Base-by-base conservation (phyloP, 1,284 basidiomycete species). In the Cutaneotrichosporon spelunceum region DNA sequence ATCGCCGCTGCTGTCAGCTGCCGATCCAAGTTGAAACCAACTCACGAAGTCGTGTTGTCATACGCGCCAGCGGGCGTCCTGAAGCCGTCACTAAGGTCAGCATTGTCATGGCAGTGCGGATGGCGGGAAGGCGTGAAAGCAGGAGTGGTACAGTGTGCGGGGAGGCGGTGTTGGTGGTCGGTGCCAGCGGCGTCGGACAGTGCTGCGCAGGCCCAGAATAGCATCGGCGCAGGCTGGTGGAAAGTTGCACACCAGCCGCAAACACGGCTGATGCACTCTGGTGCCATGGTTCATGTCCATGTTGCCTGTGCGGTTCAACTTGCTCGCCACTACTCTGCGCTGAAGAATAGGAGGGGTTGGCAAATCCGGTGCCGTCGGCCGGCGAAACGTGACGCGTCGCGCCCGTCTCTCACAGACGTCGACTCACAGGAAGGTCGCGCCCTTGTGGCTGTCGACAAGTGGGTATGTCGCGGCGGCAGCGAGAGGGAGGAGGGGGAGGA, bases 1-100 rank as follows among this genome's bases (percentile, higher is more conserved):
- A 73, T 90, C 85, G 56, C 89, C 88, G 66, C 87, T 87, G 39
- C 14, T 2, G 54, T 64, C 44, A 56, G 54, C 19, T 24, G 3
- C 26, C 1, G 3, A 6, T 16, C 27, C 16, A 63, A 6, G 7
- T 14, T n/a, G n/a, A n/a, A n/a, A n/a, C n/a, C 13, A 23, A 7
- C 73, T 69, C 61, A 77, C 75, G 70, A 74, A 53, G 76, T 77
- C 13, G 76, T 77, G 60, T 77, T 76, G 67, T 76, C 76, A 48
- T 74, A 78, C 0, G 64, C 49, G 26, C 65, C 58, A 4, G 45
- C 57, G 8, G 69, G 69, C 42, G 52, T 65, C 49, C 53, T 49
- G 62, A 66, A 72, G 2, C 72, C 72, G 29, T 71, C 65, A n/a
- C 70, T 71, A 59, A 21, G 2, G 45, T 63, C 53, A 63, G 57